Evolutionary conservation across 2,329 filamentous ascomycete genomes (phyloP).

Genomic region (Colletotrichum ledebouriae): DNA sequence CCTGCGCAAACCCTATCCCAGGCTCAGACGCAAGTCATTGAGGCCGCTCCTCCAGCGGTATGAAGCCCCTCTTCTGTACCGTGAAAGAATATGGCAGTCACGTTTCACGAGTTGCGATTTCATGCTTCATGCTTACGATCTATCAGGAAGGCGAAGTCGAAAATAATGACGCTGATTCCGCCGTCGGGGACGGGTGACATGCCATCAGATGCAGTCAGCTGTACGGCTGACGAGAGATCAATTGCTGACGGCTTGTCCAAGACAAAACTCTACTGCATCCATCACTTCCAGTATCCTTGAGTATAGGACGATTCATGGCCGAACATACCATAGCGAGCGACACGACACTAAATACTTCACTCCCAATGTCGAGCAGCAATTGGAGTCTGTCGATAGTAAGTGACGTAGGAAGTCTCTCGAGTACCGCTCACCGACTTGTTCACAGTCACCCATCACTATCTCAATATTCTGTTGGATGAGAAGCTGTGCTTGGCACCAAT

Average conservation of each 20-base stretch:
- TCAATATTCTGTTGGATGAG: slow-evolving; percentile 45
- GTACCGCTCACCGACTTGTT: neutral
- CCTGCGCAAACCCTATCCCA: neutral
- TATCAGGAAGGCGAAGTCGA: neutral
- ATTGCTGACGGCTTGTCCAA: neutral
- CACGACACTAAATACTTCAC: slow-evolving; percentile 45
- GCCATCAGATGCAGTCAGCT: too few relatives aligned
- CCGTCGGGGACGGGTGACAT: slow-evolving; percentile 6
- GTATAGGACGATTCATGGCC: slow-evolving; percentile 48
- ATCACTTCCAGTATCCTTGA: slow-evolving; percentile 47
- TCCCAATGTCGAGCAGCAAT: slow-evolving; percentile 42
- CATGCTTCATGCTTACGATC: neutral
- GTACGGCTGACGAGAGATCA: neutral
- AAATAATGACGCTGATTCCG: slow-evolving; percentile 2
- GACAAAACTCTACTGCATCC: slow-evolving; percentile 45
- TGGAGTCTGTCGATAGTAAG: slow-evolving; percentile 40
- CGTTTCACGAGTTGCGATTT: neutral
- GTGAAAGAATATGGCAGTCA: neutral
- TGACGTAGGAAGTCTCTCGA: neutral
- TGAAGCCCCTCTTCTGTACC: neutral
- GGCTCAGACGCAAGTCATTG: neutral
- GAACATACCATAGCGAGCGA: slow-evolving; percentile 48
- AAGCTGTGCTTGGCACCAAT: slow-evolving; percentile 42
- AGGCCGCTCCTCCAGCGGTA: neutral
- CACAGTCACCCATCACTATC: slow-evolving; percentile 44